phyloP scores from a whole-genome alignment of 2,329 filamentous ascomycete genomes.

The Pseudocercospora fijiensis region DNA sequence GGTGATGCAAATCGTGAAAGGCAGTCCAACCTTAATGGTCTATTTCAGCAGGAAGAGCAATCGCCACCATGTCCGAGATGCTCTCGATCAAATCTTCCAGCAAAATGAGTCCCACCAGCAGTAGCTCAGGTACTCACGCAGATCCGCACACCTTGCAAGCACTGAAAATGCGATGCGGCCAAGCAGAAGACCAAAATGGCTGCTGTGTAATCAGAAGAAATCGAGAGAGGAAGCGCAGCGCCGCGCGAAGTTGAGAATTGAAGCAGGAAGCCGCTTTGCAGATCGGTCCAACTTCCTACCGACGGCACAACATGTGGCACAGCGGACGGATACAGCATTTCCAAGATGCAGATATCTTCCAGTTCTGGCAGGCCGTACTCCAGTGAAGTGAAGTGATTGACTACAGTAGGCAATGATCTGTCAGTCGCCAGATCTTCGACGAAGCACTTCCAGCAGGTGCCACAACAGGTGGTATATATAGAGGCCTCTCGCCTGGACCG shows the following conservation, averaged over 20 bases:
- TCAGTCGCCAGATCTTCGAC: background rate
- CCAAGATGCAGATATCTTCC: background rate
- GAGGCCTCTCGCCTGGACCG: background rate
- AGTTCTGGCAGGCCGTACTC: background rate
- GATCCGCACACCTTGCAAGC: background rate
- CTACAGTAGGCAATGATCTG: background rate
- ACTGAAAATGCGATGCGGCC: background rate
- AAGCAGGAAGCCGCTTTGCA: background rate
- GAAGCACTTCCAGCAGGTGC: background rate
- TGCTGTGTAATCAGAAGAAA: background rate
- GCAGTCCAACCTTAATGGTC: too few relatives aligned
- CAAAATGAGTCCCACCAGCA: background rate
- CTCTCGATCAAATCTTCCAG: background rate
- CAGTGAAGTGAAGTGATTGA: background rate
- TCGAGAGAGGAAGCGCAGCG: background rate
- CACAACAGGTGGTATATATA: background rate
- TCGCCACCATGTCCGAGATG: background rate
- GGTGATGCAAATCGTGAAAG: too few relatives aligned
- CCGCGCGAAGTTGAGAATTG: background rate
- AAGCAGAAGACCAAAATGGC: background rate
- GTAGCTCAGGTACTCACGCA: background rate
- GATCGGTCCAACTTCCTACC: background rate
- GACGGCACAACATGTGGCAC: background rate
- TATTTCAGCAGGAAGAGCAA: too few relatives aligned
- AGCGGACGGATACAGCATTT: background rate